Base-by-base conservation (phyloP, 2,329 filamentous ascomycete species). In the Biscogniauxia sp. region DNA sequence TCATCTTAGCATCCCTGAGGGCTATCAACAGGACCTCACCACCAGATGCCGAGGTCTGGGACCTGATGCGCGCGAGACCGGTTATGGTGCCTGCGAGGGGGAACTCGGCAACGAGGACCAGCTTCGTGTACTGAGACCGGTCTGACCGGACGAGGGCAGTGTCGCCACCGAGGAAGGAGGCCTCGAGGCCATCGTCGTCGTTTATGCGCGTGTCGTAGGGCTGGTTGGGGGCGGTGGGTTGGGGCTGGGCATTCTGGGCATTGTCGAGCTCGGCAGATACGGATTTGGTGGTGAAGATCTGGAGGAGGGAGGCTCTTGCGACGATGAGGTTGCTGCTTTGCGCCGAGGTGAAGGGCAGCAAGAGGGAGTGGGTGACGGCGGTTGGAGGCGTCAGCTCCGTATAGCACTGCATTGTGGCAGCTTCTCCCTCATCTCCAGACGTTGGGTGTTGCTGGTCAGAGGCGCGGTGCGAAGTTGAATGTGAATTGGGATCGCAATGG, bases 341-440 rank as follows among this genome's bases (percentile, higher is more conserved):
- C 55, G 91, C 78, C 53, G 90, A 89, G 53, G 89, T 83, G 73
- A 99, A 93, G 41, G 93, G 86, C 50, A 97, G 79, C 62, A 82
- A 85, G 71, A 97, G 79, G 66, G 93, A 92, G 79, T 97, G 90
- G 72, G 92, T 93, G 78, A 98, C 93, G 75, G 93, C 93, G 75
- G 93, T 96, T 58, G 95, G 93, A 80, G 94, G 91, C 76, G 92
- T 88, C 75, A 99, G 84, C 83, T 99, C 95, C 73, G 92, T 93
- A 80, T 98, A 98, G 83, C 92, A 96, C 86, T 98, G 94, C 94
- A 98, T 98, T 62, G 61, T 71, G 67, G 59, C 57, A 52, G 51
- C 58, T 23, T 59, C 58, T 64, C 64, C 68, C 59, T 69, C 71
- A 73, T 73, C 61, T 72, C 70, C 72, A 53, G 52, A 51, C 7